Evolutionary conservation across 116 monocot genomes (phyloP), one percentile per base, ranked within the genome.

Genomic region (Trichopus zeylanicus): DNA sequence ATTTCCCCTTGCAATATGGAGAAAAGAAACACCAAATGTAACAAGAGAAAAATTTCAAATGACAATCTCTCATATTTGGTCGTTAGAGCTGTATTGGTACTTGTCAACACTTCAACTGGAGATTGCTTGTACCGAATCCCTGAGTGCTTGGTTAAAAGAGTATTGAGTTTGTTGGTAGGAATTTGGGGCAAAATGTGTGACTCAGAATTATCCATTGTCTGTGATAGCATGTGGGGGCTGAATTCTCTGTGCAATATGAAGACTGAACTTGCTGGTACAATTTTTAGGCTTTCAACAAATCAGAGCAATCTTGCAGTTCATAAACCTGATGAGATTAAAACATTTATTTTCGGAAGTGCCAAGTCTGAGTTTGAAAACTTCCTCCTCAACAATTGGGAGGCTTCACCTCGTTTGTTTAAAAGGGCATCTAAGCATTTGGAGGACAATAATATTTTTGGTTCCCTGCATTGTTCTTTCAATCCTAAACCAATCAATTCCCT

Each of bases 281-380:
- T 93, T 60, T 93, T 93, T 65, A 88, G 79, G 70, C 58, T 93
- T 67, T 79, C 93, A 31, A 80, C 86, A 64, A 67, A 78, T 34
- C 49, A 68, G 31, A 48, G 48, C 56, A 29, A 20, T 27, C 46
- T 52, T 62, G 29, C 48, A 35, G 35, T 21, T 59, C 78, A 57
- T 57, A 52, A 46, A 22, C 25, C 62, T 48, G 53, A 67, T 63
- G 67, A 68, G 12, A 47, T 86, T 28, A 57, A 59, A 31, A 62
- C 7, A 59, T 70, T 35, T 42, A 73, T 93, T 23, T 93, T 89
- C 69, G 89, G 89, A 5, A 60, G 12, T 23, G 15, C 35, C 51
- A 35, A 70, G 25, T 70, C 63, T 57, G 52, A 56, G 7, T 83
- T 80, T 73, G 56, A 63, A 34, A 70, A 78, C 42, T 93, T 93